phyloP scores from a whole-genome alignment of 164 flowering plant genomes.

The Taxillus chinensis region DNA sequence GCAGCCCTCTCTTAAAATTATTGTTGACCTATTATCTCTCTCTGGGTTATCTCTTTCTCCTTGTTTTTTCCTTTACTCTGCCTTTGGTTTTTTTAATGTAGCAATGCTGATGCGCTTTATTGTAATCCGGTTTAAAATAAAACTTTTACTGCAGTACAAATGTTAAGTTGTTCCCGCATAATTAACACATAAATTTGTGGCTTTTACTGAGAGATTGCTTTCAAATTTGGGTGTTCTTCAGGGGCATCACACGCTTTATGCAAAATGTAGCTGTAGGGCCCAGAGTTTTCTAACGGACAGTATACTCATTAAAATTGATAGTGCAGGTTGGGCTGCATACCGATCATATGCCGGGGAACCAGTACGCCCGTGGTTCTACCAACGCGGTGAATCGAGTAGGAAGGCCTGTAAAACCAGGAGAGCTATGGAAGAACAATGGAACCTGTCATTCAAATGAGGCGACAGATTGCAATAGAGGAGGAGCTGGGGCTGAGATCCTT shows the following conservation, averaged over 20 bases:
- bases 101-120: not conserved
- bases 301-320: not conserved
- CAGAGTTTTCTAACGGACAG: no score
- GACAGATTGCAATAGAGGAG: not conserved
- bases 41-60: slow-evolving; percentile 1
- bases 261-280: no score
- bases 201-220: no score
- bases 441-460: not conserved
- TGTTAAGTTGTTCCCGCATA: not conserved
- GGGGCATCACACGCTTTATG: no score
- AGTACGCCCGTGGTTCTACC: slow-evolving; percentile 25
- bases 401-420: slow-evolving; percentile 33
- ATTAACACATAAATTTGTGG: no score
- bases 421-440: not conserved
- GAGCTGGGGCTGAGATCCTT: slow-evolving; percentile 5
- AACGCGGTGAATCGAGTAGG: slow-evolving; percentile 26
- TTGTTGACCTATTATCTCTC: slow-evolving; percentile 1
- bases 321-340: slow-evolving; percentile 13
- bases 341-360: slow-evolving; percentile 46
- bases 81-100: not conserved
- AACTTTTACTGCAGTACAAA: slow-evolving; percentile 5
- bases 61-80: slow-evolving; percentile 1
- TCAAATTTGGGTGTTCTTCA: no score
- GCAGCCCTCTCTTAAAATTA: not conserved
- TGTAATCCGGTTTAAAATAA: no score